Base-by-base conservation (phyloP, 805 yeast genomes). In the Schizosaccharomyces octosporus region DNA sequence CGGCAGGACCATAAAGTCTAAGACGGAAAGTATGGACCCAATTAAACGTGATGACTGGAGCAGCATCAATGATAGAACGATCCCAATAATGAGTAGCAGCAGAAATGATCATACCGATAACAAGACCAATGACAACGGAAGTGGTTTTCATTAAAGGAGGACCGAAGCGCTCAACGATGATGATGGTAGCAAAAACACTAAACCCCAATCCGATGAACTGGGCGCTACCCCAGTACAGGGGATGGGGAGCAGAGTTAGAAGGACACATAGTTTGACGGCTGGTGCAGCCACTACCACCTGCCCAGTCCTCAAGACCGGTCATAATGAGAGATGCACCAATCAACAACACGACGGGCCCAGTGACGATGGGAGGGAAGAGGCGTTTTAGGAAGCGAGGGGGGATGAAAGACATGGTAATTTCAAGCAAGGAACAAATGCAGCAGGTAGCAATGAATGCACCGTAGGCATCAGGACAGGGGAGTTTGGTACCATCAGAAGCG, bases 71-170 rank as follows among this genome's bases (percentile, higher is more conserved):
- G 19, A 73, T 67, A 2, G 75, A 67, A 61, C 75, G 72, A 64
- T 78, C 77, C 69, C 87, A 88, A 74, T 88, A 88, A 36, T 89
- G 89, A 70, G 85, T 79, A 7, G 90, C 95, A 63, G 94, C 95
- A 45, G 93, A 95, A 59, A 88, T 93, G 64, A 88, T 85, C 75
- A 95, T 87, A 41, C 96, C 95, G 45, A 86, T 81, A 32, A 89
- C 73, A 63, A 88, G 75, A 45, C 96, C 96, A 48, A 83, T 73
- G 66, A 88, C 85, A 61, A 88, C 95, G 1, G 96, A 93, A 78
- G 95, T 87, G 1, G 95, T 85, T 69, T 85, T 87, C 93, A 88
- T 85, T 68, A 88, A 84, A 62, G 97, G 97, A 24, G 96, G 81
- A 32, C 97, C 97, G 78, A 84, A 88, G 69, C 81, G 81, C 71